A percentile compares a stretch with the other conserved stretches of the same genome.
Conservation (phyloP, 192 early-diverging fungal genomes). For the Backusella westeae region DNA sequence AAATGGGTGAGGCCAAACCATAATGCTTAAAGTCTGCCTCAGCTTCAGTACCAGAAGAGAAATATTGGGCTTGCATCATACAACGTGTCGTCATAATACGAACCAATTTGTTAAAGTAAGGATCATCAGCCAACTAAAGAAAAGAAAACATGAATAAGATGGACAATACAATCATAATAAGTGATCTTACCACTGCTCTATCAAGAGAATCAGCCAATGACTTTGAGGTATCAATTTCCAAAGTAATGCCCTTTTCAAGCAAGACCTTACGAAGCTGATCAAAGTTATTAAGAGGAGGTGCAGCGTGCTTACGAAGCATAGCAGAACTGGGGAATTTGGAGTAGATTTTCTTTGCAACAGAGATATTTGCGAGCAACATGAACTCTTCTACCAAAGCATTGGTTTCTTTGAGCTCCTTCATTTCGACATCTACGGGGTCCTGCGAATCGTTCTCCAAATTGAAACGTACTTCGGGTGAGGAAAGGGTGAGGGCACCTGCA, state of each 20-base stretch:
- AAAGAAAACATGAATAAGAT: constrained; percentile 38
- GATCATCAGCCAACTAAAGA: constrained; percentile 65
- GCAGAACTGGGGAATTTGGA: constrained; percentile 73
- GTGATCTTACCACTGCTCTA: constrained; percentile 55
- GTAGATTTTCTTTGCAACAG: constrained; percentile 85
- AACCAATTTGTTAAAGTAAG: constrained; percentile 97
- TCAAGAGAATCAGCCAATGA: constrained; percentile 89
- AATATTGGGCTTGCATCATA: constrained; percentile 99
- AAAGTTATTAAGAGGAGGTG: constrained; percentile 48
- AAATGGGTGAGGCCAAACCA: constrained; percentile 87
- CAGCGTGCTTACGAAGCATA: constrained; percentile 73
- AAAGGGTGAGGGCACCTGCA: constrained; percentile 85
- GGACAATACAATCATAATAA: neutral
- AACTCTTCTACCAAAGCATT: constrained; percentile 98
- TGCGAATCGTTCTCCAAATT: constrained; percentile 84
- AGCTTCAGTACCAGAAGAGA: constrained; percentile 81
- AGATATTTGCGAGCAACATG: constrained; percentile 97
- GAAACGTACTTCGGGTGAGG: constrained; percentile 91
- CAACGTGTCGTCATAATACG: constrained; percentile 90
- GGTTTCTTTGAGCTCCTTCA: constrained; percentile 81
- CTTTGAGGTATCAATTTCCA: constrained; percentile 72
- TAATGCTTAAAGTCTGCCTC: constrained; percentile 79
- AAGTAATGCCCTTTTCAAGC: constrained; percentile 51
- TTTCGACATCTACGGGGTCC: constrained; percentile 91
- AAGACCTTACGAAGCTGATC: constrained; percentile 61